These are phyloP conservation scores for Fusarium sacchari DNA, from an alignment of 2,329 filamentous ascomycete genomes.

Conservation along the genomic window DNA sequence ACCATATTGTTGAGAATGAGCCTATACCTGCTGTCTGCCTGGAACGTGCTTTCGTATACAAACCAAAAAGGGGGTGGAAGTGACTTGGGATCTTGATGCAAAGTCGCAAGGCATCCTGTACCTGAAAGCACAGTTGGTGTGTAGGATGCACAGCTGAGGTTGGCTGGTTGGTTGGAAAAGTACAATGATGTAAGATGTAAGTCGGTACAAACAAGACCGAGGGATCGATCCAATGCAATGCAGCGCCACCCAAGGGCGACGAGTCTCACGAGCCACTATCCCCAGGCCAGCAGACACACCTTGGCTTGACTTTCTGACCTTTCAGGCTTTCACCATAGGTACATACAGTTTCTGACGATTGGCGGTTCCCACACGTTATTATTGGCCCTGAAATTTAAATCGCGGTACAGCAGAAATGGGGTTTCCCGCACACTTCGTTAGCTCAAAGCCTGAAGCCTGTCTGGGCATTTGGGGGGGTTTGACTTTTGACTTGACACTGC, in stretches of 20 bases:
- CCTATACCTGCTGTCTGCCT: constrained; percentile 21
- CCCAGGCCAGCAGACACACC: constrained; percentile 35
- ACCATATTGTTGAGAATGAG: constrained; percentile 33
- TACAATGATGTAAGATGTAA: constrained; percentile 46
- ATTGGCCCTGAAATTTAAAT: constrained; percentile 7
- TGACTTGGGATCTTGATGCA: constrained; percentile 30
- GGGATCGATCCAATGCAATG: constrained; percentile 26
- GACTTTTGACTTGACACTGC: neutral
- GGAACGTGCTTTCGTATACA: constrained; percentile 30
- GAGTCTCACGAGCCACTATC: constrained; percentile 34
- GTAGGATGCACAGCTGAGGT: constrained; percentile 28
- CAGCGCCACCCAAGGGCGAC: constrained; percentile 30
- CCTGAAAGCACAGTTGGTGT: constrained; percentile 24
- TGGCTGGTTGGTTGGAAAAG: constrained; percentile 13
- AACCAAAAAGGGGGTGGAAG: constrained; percentile 17
- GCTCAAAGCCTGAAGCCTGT: constrained; percentile 10
- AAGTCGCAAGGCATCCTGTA: constrained; percentile 16
- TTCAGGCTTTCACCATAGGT: constrained; percentile 5
- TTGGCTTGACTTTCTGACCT: constrained; percentile 17
- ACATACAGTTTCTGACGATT: constrained; percentile 8
- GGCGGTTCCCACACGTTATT: neutral
- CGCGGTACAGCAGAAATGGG: constrained; percentile 2
- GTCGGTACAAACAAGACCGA: constrained; percentile 33
- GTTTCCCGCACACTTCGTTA: constrained; percentile 7
- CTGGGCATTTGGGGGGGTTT: neutral